These are phyloP conservation scores for Gossypium ekmanianum DNA, from an alignment of 345 rosid species.

Conservation along the genomic window DNA sequence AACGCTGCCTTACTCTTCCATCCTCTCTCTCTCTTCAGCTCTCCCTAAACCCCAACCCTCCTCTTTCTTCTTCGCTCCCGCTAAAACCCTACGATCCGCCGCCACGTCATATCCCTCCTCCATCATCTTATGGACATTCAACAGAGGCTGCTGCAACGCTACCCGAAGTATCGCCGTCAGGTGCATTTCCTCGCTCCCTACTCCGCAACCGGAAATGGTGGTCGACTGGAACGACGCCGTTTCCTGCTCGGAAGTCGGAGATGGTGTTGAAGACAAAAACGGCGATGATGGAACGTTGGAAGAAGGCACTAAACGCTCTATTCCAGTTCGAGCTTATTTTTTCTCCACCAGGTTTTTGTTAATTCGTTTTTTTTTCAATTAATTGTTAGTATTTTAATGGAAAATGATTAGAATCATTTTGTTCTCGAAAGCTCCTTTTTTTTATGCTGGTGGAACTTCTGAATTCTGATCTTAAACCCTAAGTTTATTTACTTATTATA, in stretches of 20 bases:
- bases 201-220: slow-evolving; percentile 24
- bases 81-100: not conserved
- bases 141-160: not conserved
- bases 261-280: slow-evolving; percentile 21
- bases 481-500: not conserved
- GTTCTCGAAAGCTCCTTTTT: not conserved
- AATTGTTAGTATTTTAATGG: not conserved
- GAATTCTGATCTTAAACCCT: not conserved
- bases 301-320: slow-evolving; percentile 48
- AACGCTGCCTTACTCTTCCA: not conserved
- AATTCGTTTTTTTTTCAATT: not conserved
- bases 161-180: slow-evolving; percentile 14
- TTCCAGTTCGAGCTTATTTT: slow-evolving; percentile 85
- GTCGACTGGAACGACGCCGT: slow-evolving; percentile 42
- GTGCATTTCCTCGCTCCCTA: slow-evolving; percentile 35
- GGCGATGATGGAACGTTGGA: slow-evolving; percentile 19
- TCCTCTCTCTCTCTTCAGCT: not conserved
- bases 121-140: slow-evolving; percentile 1
- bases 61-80: not conserved
- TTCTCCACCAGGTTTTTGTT: slow-evolving; percentile 72
- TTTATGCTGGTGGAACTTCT: not conserved
- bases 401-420: not conserved
- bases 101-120: slow-evolving; percentile 19
- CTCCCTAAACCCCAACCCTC: slow-evolving; percentile 21
- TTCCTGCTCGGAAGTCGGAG: slow-evolving; percentile 38